A percentile compares a stretch with the other conserved stretches of the same genome.
Evolutionary conservation across 371 early-diverging fungal genomes (phyloP).

Genomic region (Mortierella polycephala): DNA sequence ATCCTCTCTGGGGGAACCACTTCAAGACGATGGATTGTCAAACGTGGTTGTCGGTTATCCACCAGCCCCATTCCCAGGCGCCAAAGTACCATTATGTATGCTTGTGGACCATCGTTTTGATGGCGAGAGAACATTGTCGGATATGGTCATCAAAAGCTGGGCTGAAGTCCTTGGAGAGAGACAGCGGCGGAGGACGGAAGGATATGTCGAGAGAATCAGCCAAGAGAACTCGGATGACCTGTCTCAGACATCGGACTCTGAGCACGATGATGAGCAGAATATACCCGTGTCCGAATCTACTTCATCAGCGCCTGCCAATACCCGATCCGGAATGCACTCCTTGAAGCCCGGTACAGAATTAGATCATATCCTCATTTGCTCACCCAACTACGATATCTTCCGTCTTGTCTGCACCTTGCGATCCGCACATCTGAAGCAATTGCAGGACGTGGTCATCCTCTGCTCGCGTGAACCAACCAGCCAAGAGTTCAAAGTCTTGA

Average conservation of each 20-base stretch:
- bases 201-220: conserved; percentile 5
- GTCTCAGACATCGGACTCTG: not conserved
- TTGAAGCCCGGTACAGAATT: conserved; percentile 3
- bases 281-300: no score
- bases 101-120: conserved; percentile 21
- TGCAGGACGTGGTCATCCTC: conserved; percentile 67
- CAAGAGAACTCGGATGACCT: not conserved
- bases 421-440: conserved; percentile 38
- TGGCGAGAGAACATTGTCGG: conserved; percentile 15
- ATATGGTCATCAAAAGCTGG: conserved; percentile 44
- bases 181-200: conserved; percentile 6
- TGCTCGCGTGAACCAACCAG: conserved; percentile 56
- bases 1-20: not conserved
- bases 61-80: conserved; percentile 36
- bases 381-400: conserved; percentile 53
- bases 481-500: conserved; percentile 60
- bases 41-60: conserved; percentile 32
- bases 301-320: no score
- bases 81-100: conserved; percentile 43
- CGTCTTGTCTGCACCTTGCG: conserved; percentile 47
- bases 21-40: conserved; percentile 5
- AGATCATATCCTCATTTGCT: conserved; percentile 47
- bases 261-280: no score
- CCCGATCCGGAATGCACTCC: not conserved
- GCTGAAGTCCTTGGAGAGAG: conserved; percentile 19